Base-by-base conservation (phyloP, 208 protist genomes). In the Porcisia hertigi region DNA sequence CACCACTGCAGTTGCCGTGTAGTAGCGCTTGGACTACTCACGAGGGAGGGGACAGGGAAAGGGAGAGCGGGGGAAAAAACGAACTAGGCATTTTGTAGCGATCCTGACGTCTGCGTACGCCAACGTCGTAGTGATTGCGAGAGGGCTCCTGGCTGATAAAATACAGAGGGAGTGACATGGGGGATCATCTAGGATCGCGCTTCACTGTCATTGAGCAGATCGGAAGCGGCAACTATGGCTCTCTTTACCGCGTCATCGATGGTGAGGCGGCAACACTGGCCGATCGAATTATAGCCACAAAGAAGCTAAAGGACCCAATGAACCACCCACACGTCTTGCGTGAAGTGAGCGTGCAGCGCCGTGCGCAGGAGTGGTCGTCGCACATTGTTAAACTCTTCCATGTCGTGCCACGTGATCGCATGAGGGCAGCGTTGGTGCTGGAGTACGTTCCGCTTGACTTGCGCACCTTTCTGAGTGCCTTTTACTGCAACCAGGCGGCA, bases 391-490 rank as follows among this genome's bases (percentile, higher is more conserved):
- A 69, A 59, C 79, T 87, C 8, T 58, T 71, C 20, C 73, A 84
- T 43, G 80, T 87, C 12, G 76, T 87, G 52, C 74, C 72, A 5
- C 75, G 79, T 12, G 75, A 83, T 53, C 69, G 75, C 12, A 60
- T 81, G 25, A 75, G 77, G 23, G 71, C 73, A 11, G 76, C 82
- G 18, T 66, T 87, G 30, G 76, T 87, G 52, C 76, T 87, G n/a
- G 83, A 87, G 70, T 77, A 82, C 66, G 58, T 79, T n/a, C 83
- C 83, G 45, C 76, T 87, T 41, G 79, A 87, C 70, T 30, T 87
- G 60, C 75, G 83, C 30, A 52, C 30, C 18, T 87, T 87, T 55
- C 41, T 84, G 14, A 80, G 77, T 49, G 55, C 78, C 23, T 87
- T 87, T 55, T 83, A 83, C 82, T 86, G 82, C 60, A 70, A 80